A percentile compares a stretch with the other conserved stretches of the same genome.
Evolutionary conservation across 768 basidiomycete genomes (phyloP).

Genomic region (Butyriboletus loyo): DNA sequence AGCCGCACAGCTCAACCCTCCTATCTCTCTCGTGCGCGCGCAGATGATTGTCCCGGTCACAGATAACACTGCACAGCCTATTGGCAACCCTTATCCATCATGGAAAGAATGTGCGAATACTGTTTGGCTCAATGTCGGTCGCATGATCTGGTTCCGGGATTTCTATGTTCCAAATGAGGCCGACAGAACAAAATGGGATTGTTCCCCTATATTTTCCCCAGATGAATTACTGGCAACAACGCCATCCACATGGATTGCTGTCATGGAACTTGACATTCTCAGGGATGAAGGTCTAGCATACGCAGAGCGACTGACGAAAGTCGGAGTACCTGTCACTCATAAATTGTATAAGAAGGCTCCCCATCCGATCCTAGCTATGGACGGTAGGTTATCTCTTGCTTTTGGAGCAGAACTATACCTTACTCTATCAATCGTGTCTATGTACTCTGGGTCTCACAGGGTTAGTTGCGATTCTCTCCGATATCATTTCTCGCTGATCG

Average conservation of each 20-base stretch:
- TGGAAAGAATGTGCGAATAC: conserved; percentile 63
- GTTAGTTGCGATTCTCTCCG: conserved; percentile 11
- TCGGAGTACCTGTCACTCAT: conserved; percentile 53
- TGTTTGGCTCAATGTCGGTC: conserved; percentile 56
- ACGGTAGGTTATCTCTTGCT: conserved; percentile 42
- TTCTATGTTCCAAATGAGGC: conserved; percentile 64
- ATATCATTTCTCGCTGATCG: conserved; percentile 8
- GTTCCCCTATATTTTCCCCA: conserved; percentile 69
- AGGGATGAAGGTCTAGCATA: conserved; percentile 66
- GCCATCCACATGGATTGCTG: conserved; percentile 63
- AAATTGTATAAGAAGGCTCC: conserved; percentile 63
- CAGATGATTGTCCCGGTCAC: conserved; percentile 72
- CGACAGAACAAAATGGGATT: conserved; percentile 66
- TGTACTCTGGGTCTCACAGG: conserved; percentile 12
- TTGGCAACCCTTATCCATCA: conserved; percentile 37
- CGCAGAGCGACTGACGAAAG: conserved; percentile 51
- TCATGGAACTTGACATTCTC: conserved; percentile 68
- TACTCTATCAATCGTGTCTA: background rate
- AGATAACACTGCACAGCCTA: conserved; percentile 62
- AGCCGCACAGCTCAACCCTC: conserved; percentile 46
- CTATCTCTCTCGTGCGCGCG: conserved; percentile 57
- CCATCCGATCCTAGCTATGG: conserved; percentile 75
- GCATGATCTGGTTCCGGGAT: conserved; percentile 73
- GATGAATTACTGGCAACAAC: conserved; percentile 48
- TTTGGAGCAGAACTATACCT: background rate